Percentiles rank a stretch among this genome's conserved stretches.
These are phyloP conservation scores for Sporisorium sorghi DNA, from an alignment of 1,284 basidiomycete species.

Conservation along the genomic window DNA sequence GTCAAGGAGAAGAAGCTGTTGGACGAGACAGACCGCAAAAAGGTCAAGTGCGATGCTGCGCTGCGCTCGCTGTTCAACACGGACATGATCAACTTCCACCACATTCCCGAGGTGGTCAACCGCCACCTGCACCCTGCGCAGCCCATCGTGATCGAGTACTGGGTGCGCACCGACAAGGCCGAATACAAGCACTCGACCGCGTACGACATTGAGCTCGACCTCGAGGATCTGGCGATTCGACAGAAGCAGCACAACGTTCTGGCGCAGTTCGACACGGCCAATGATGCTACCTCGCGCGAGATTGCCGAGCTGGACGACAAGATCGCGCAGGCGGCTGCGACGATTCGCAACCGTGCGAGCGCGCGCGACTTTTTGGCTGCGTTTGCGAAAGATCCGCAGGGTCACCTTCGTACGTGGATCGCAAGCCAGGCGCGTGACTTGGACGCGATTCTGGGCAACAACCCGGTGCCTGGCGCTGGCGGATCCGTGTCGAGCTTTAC, in stretches of 20 bases:
- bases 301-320: slow-evolving; percentile 86
- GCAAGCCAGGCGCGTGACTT: slow-evolving; percentile 90
- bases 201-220: slow-evolving; percentile 89
- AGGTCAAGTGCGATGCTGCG: slow-evolving; percentile 78
- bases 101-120: slow-evolving; percentile 86
- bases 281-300: slow-evolving; percentile 73
- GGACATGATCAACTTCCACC: slow-evolving; percentile 80
- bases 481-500: slow-evolving; percentile 72
- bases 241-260: slow-evolving; percentile 80
- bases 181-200: slow-evolving; percentile 72
- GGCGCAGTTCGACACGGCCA: slow-evolving; percentile 79
- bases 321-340: slow-evolving; percentile 70
- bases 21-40: slow-evolving; percentile 86
- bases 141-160: slow-evolving; percentile 85
- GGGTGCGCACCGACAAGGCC: slow-evolving; percentile 69
- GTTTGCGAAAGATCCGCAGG: slow-evolving; percentile 82
- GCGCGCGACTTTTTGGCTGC: slow-evolving; percentile 87
- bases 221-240: slow-evolving; percentile 83
- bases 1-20: slow-evolving; percentile 88
- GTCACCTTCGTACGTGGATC: slow-evolving; percentile 88
- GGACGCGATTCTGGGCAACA: slow-evolving; percentile 80
- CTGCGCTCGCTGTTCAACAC: slow-evolving; percentile 62
- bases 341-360: slow-evolving; percentile 83
- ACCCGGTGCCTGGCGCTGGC: slow-evolving; percentile 75
- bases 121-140: slow-evolving; percentile 82